Evolutionary conservation across 2,329 filamentous ascomycete genomes (phyloP).

Genomic region (Aspergillus quadricinctus): DNA sequence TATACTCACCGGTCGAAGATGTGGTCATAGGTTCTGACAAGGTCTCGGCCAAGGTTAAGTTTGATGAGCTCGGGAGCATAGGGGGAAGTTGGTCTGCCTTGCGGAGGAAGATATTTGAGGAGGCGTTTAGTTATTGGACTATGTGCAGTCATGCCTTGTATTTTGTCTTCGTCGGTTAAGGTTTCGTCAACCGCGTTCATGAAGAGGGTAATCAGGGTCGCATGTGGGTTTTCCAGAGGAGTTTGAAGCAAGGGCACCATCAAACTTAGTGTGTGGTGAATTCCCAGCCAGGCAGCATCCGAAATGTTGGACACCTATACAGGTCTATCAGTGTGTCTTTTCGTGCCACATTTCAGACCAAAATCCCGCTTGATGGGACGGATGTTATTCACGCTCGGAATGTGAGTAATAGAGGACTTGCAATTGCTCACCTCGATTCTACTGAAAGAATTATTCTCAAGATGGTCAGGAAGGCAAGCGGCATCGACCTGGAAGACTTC

Average conservation of each 20-base stretch:
- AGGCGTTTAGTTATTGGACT: neutral
- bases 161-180: no score
- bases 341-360: no score
- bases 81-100: no score
- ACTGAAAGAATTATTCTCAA: slow-evolving; percentile 22
- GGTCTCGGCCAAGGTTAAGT: neutral
- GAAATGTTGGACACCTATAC: slow-evolving; percentile 39
- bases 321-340: neutral
- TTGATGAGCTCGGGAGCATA: neutral
- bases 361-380: no score
- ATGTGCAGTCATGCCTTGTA: neutral
- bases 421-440: slow-evolving; percentile 36
- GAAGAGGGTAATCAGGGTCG: slow-evolving; percentile 42
- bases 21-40: slow-evolving; percentile 4
- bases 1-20: slow-evolving; percentile 9
- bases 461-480: slow-evolving; percentile 14
- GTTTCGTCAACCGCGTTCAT: slow-evolving; percentile 29
- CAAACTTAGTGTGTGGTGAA: slow-evolving; percentile 15
- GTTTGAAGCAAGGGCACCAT: slow-evolving; percentile 34
- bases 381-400: no score
- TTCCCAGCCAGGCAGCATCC: slow-evolving; percentile 34
- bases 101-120: neutral
- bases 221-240: slow-evolving; percentile 32
- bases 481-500: slow-evolving; percentile 26
- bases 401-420: no score